Percentiles rank a stretch among this genome's conserved stretches.
Evolutionary conservation across 768 basidiomycete species (phyloP).

Genomic region (Crepidotus variabilis): DNA sequence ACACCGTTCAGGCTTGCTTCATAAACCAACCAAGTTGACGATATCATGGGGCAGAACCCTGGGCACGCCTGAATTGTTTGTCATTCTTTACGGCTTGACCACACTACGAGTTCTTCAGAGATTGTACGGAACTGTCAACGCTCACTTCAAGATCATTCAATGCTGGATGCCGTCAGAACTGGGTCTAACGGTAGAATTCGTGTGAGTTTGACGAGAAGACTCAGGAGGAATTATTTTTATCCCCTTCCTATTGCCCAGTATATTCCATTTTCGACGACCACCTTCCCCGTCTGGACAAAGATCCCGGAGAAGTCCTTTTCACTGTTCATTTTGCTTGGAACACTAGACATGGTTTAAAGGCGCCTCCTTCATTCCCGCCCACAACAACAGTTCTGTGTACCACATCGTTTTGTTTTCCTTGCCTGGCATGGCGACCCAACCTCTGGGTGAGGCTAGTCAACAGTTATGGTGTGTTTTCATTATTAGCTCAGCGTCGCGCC

Average conservation of each 20-base stretch:
- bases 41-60: neutral
- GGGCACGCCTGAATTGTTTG: neutral
- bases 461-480: constrained; percentile 54
- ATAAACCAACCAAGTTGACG: neutral
- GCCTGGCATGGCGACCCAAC: constrained; percentile 52
- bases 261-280: constrained; percentile 40
- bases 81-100: constrained; percentile 5
- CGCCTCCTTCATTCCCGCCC: constrained; percentile 39
- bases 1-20: neutral
- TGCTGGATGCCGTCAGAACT: constrained; percentile 20
- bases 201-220: constrained; percentile 39
- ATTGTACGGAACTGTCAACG: constrained; percentile 17
- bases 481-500: neutral
- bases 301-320: constrained; percentile 54
- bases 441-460: constrained; percentile 55
- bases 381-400: constrained; percentile 22
- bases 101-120: constrained; percentile 4
- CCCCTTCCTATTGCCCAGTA: constrained; percentile 30
- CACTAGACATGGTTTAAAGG: constrained; percentile 42
- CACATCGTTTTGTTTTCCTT: constrained; percentile 24
- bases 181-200: constrained; percentile 26
- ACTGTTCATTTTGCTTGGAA: constrained; percentile 45
- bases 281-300: constrained; percentile 49
- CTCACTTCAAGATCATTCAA: constrained; percentile 12
- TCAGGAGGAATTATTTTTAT: constrained; percentile 31